Evolutionary conservation across 2,329 filamentous ascomycete species (phyloP).

Genomic region (Knufia fluminis): DNA sequence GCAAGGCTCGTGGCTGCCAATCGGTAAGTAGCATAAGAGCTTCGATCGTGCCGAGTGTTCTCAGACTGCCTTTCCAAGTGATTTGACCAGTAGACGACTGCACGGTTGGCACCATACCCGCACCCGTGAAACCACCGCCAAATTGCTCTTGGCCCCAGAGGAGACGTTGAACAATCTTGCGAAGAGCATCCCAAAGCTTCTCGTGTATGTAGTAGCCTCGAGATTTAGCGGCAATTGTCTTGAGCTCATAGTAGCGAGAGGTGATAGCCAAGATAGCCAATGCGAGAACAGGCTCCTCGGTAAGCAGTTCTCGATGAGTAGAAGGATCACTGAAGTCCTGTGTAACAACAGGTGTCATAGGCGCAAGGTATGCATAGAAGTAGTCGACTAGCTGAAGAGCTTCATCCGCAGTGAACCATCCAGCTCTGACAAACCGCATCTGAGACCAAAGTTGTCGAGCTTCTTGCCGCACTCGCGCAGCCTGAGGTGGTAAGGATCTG

Average conservation of each 20-base stretch:
- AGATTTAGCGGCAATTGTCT: constrained; percentile 69
- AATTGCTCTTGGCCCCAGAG: constrained; percentile 96
- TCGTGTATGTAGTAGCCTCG: constrained; percentile 88
- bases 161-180: constrained; percentile 89
- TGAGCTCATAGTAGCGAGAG: constrained; percentile 73
- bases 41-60: constrained; percentile 88
- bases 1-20: constrained; percentile 89
- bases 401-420: constrained; percentile 91
- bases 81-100: constrained; percentile 53
- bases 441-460: constrained; percentile 82
- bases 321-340: constrained; percentile 79
- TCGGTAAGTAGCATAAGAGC: constrained; percentile 89
- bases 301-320: constrained; percentile 69
- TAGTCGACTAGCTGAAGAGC: constrained; percentile 92
- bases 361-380: constrained; percentile 85
- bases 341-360: constrained; percentile 85
- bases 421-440: constrained; percentile 89
- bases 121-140: constrained; percentile 74
- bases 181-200: constrained; percentile 86
- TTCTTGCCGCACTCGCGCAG: constrained; percentile 32
- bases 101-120: constrained; percentile 54
- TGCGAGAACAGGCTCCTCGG: constrained; percentile 84
- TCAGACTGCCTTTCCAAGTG: constrained; percentile 61
- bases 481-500: constrained; percentile 1
- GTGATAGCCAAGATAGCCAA: constrained; percentile 87